Conservation (phyloP, 2,329 filamentous ascomycete species). For the Didymella glomerata region DNA sequence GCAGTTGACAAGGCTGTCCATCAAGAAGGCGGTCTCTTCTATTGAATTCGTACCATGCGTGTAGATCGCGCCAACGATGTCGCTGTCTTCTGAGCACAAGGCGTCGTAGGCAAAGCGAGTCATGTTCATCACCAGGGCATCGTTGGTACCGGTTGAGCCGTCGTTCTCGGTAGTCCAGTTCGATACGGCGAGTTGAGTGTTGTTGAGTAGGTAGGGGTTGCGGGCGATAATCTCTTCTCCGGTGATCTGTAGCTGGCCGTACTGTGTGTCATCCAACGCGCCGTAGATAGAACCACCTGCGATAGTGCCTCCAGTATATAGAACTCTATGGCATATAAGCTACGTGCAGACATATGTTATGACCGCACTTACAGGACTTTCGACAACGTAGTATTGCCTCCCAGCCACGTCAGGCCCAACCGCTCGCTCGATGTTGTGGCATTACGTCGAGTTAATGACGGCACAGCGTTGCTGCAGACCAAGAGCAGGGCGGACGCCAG, state of each 20-base stretch:
- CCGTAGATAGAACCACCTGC: slow-evolving; percentile 39
- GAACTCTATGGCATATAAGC: slow-evolving; percentile 25
- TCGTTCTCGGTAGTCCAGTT: slow-evolving; percentile 35
- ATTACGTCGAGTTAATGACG: background rate
- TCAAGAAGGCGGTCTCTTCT: slow-evolving; percentile 42
- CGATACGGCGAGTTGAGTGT: slow-evolving; percentile 42
- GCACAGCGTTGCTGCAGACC: slow-evolving; percentile 1
- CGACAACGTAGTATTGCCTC: background rate
- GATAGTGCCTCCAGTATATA: slow-evolving; percentile 42
- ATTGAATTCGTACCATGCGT: slow-evolving; percentile 44
- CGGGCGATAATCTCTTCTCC: slow-evolving; percentile 40
- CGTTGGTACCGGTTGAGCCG: slow-evolving; percentile 39
- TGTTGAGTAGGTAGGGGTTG: slow-evolving; percentile 39
- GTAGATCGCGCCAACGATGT: slow-evolving; percentile 40
- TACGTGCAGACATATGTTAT: background rate
- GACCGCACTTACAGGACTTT: slow-evolving; percentile 1
- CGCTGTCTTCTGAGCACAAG: slow-evolving; percentile 38
- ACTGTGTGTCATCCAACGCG: slow-evolving; percentile 42
- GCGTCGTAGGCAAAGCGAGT: slow-evolving; percentile 32
- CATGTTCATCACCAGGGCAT: slow-evolving; percentile 45
- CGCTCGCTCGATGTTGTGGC: slow-evolving; percentile 3
- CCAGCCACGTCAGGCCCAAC: slow-evolving; percentile 1
- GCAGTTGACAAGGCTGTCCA: slow-evolving; percentile 40
- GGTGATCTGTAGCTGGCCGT: slow-evolving; percentile 35
- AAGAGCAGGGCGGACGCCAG: background rate